Conservation (phyloP, 1,139 yeast species). For the Blastobotrys persicus region DNA sequence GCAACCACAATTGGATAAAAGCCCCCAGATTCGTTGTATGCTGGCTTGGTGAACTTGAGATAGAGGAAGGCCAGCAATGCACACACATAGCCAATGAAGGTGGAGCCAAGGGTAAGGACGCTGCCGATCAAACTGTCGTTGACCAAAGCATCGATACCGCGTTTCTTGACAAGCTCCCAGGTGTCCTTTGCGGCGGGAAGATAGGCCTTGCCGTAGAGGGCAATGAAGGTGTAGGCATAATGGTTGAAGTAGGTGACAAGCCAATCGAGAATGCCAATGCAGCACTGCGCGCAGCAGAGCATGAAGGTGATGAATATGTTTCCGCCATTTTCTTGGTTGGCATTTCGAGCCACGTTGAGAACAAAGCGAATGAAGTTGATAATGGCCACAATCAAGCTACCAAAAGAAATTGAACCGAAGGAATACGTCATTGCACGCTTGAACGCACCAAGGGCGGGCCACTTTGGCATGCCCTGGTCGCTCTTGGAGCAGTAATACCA, state of each 20-base stretch:
- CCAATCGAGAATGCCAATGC: conserved; percentile 71
- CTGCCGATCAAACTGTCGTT: conserved; percentile 82
- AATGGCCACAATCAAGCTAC: conserved; percentile 76
- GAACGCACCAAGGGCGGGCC: conserved; percentile 81
- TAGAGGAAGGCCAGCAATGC: conserved; percentile 71
- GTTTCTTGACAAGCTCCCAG: conserved; percentile 69
- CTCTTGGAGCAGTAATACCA: conserved; percentile 83
- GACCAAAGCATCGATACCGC: conserved; percentile 83
- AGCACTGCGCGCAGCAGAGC: conserved; percentile 52
- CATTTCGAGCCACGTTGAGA: conserved; percentile 47
- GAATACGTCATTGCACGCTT: conserved; percentile 81
- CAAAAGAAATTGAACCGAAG: conserved; percentile 88
- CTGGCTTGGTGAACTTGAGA: conserved; percentile 69
- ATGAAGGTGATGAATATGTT: conserved; percentile 55
- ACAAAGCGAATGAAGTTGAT: conserved; percentile 63
- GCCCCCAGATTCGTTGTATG: conserved; percentile 62
- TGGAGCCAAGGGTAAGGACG: conserved; percentile 67
- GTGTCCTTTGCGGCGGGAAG: conserved; percentile 77
- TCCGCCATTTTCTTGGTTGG: conserved; percentile 43
- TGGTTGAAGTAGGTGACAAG: conserved; percentile 82
- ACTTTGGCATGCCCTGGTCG: conserved; percentile 76
- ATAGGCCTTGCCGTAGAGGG: conserved; percentile 81
- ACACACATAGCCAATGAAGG: conserved; percentile 66
- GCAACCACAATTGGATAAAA: conserved; percentile 77
- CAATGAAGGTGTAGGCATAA: conserved; percentile 84